Conservation (phyloP, 176 grass and related monocot genomes). For the Coix lacrymajobi region DNA sequence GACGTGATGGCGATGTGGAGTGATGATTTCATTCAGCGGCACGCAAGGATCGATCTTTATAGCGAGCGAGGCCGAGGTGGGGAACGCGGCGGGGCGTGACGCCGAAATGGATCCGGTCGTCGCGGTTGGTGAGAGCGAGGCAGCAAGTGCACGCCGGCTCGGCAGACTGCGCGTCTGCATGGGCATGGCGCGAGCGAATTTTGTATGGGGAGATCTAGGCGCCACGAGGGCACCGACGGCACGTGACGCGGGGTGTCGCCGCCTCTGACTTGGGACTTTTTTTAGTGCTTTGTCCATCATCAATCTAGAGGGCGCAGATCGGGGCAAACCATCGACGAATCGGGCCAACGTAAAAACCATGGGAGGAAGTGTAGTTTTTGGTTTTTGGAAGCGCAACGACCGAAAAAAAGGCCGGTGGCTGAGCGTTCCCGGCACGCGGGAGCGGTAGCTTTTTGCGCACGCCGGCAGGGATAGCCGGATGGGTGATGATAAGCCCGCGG, state of each 20-base stretch:
- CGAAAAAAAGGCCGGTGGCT: neutral
- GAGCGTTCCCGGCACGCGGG: neutral
- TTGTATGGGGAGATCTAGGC: neutral
- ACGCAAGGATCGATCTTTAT: slow-evolving; percentile 16
- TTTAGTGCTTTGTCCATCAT: neutral
- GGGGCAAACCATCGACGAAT: neutral
- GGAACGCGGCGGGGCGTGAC: neutral
- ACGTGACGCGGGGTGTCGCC: slow-evolving; percentile 15
- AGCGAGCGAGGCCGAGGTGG: no score
- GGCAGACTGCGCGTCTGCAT: neutral
- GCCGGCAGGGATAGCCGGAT: slow-evolving; percentile 8
- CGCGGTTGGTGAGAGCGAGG: neutral
- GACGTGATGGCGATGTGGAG: neutral
- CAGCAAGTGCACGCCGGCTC: neutral
- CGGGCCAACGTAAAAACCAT: neutral
- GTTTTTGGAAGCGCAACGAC: neutral
- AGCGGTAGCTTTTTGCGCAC: slow-evolving; percentile 26
- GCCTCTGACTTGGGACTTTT: slow-evolving; percentile 3
- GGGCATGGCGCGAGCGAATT: neutral
- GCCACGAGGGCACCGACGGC: neutral
- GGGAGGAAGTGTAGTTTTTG: neutral
- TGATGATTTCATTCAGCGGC: neutral
- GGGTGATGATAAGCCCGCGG: neutral
- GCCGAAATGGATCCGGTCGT: slow-evolving; percentile 29
- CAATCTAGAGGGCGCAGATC: neutral